A percentile compares a stretch with the other conserved stretches of the same genome.
Evolutionary conservation across 1,139 yeast genomes (phyloP).

Genomic region (Geotrichum reessii): DNA sequence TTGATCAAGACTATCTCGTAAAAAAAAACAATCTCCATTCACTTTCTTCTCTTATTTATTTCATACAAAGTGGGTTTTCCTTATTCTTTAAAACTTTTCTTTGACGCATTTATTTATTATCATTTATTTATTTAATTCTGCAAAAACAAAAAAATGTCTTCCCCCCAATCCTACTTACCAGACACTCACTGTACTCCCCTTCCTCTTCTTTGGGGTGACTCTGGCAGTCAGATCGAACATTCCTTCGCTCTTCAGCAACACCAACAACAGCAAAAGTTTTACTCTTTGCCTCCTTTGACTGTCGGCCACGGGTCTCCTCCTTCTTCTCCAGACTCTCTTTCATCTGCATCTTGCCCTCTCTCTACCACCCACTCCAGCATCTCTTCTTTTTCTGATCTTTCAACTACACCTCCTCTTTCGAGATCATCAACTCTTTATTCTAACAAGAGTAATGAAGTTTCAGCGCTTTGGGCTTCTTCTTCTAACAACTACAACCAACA

Average conservation of each 20-base stretch:
- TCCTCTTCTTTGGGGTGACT: slow-evolving; percentile 29
- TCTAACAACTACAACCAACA: background rate
- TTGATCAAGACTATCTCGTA: background rate
- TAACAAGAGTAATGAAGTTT: background rate
- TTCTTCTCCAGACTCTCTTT: background rate
- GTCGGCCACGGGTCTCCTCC: background rate
- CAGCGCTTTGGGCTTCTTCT: background rate
- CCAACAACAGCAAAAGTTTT: slow-evolving; percentile 16
- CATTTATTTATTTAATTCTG: background rate
- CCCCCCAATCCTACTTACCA: slow-evolving; percentile 5
- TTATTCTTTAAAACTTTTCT: background rate
- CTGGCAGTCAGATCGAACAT: background rate
- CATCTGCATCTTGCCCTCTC: background rate
- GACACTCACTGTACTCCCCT: slow-evolving; percentile 24
- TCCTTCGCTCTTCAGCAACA: slow-evolving; percentile 7
- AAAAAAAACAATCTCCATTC: background rate
- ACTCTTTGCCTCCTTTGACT: slow-evolving; percentile 14
- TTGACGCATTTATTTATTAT: background rate
- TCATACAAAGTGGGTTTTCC: background rate
- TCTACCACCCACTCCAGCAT: slow-evolving; percentile 12
- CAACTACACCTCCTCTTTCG: slow-evolving; percentile 18
- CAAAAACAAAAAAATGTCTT: background rate
- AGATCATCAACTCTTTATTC: slow-evolving; percentile 20
- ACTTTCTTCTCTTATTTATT: background rate
- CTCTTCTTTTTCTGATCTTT: slow-evolving; percentile 10